These are phyloP conservation scores for Diaporthe sp. DNA, from an alignment of 2,329 filamentous ascomycete genomes.

Conservation along the genomic window DNA sequence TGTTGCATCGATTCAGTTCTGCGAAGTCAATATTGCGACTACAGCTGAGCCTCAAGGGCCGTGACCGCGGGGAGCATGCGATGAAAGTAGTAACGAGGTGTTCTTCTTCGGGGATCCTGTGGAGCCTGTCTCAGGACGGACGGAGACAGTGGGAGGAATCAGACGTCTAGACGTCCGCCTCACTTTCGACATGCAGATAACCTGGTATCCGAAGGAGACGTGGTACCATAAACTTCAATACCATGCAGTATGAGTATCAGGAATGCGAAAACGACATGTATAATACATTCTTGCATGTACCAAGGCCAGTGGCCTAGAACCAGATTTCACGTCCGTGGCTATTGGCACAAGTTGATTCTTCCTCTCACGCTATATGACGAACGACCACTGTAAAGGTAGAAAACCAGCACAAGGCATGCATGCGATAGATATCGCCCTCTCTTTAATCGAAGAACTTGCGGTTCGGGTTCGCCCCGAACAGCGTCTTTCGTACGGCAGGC, in stretches of 20 bases:
- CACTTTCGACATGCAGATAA: not conserved
- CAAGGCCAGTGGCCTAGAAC: conserved; percentile 11
- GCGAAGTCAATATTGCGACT: not conserved
- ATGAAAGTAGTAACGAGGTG: too few relatives aligned
- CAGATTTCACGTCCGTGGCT: not conserved
- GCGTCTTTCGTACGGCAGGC: conserved; percentile 84
- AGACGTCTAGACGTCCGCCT: not conserved
- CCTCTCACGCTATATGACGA: conserved; percentile 34
- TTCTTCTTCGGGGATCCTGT: too few relatives aligned
- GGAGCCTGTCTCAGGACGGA: not conserved
- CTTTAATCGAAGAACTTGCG: conserved; percentile 92
- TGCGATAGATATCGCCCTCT: conserved; percentile 3
- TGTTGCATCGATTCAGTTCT: not conserved
- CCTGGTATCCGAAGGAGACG: not conserved
- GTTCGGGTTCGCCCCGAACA: conserved; percentile 96
- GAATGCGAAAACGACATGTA: conserved; percentile 2
- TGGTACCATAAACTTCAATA: not conserved
- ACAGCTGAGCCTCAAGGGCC: too few relatives aligned
- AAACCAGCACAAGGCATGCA: conserved; percentile 33
- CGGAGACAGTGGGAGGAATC: not conserved
- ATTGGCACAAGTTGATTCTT: conserved; percentile 9
- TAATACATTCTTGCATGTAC: conserved; percentile 27
- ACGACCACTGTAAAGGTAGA: conserved; percentile 34
- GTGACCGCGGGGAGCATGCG: too few relatives aligned
- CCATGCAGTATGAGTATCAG: conserved; percentile 1